These are phyloP conservation scores for Baorangia bicolor DNA, from an alignment of 768 basidiomycete genomes.

Conservation along the genomic window DNA sequence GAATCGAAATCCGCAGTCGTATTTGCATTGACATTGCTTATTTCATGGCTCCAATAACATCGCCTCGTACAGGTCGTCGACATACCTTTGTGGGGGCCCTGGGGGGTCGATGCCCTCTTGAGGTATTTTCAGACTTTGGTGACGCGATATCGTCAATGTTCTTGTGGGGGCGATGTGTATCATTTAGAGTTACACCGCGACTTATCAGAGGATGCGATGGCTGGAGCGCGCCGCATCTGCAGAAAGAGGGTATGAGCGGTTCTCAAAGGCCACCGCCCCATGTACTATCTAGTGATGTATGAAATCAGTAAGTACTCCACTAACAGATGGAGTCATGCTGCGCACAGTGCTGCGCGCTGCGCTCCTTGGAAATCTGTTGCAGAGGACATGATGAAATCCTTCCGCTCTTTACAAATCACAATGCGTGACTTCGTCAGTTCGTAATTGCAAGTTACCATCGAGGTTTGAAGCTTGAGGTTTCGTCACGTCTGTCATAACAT, in stretches of 20 bases:
- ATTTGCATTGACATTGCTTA: neutral
- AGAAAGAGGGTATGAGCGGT: neutral
- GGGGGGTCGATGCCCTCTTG: neutral
- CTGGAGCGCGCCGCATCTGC: neutral
- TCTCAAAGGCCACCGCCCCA: neutral
- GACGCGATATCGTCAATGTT: neutral
- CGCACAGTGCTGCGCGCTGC: constrained; percentile 11
- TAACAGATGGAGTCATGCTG: neutral
- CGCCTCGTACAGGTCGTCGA: neutral
- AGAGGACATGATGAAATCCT: neutral
- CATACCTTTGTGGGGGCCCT: neutral
- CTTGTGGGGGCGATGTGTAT: neutral
- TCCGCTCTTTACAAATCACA: neutral
- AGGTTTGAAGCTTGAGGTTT: neutral
- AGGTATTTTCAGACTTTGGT: neutral
- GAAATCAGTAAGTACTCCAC: neutral
- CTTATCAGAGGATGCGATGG: neutral
- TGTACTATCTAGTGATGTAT: neutral
- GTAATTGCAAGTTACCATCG: neutral
- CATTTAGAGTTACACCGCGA: neutral
- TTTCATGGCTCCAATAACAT: neutral
- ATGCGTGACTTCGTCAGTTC: neutral
- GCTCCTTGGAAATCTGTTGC: neutral
- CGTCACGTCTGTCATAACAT: neutral
- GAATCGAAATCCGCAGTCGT: constrained; percentile 7